Evolutionary conservation across 2,329 filamentous ascomycete species (phyloP).

Genomic region (Rutstroemia sp.): DNA sequence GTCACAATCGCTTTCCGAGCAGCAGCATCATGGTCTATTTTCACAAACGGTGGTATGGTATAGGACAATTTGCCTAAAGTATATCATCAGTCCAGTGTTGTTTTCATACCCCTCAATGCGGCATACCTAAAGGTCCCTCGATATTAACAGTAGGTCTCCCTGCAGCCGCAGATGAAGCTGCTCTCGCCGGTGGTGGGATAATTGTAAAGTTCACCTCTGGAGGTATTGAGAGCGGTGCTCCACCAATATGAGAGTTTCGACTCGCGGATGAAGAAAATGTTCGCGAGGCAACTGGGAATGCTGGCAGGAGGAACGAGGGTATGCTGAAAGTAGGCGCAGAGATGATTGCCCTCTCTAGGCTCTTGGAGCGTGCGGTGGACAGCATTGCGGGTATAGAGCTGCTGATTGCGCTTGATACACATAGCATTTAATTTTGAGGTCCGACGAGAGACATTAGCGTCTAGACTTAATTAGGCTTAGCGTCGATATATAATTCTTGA

Average conservation of each 20-base stretch:
- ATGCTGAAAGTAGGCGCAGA: constrained; percentile 45
- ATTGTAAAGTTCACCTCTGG: constrained; percentile 73
- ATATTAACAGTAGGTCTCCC: constrained; percentile 57
- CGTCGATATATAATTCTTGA: too few species aligned
- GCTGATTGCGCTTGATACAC: neutral
- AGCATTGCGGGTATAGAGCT: constrained; percentile 45
- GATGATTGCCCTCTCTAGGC: constrained; percentile 48
- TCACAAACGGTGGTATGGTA: constrained; percentile 72
- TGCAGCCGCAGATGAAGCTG: constrained; percentile 40
- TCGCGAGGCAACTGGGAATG: constrained; percentile 49
- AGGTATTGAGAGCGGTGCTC: constrained; percentile 71
- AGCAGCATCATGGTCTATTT: constrained; percentile 58
- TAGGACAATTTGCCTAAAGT: constrained; percentile 63
- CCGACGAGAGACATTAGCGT: neutral
- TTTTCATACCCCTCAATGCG: too few species aligned
- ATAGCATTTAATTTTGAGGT: constrained; percentile 7
- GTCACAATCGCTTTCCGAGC: constrained; percentile 58
- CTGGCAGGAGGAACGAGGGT: constrained; percentile 66
- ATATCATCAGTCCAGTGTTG: neutral
- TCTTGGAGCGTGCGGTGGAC: constrained; percentile 53
- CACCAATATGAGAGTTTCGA: constrained; percentile 75
- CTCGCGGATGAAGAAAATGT: constrained; percentile 65
- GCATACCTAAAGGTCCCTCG: constrained; percentile 68
- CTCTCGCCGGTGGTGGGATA: constrained; percentile 44
- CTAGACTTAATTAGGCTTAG: neutral